Evolutionary conservation across 345 rosid genomes (phyloP).

Genomic region (Theobroma cacao): DNA sequence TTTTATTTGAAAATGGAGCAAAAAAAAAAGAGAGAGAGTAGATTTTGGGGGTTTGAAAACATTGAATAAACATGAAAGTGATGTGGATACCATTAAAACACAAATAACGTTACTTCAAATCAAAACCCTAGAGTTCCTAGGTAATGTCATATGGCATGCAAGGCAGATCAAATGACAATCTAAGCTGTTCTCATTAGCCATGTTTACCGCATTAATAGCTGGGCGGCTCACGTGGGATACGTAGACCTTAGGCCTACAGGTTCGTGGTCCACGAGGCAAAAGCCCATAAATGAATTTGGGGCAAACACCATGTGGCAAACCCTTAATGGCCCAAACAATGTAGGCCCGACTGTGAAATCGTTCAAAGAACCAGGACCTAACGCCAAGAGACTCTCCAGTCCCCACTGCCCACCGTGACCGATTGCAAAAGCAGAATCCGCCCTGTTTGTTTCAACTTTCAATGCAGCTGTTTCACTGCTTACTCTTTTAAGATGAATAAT

Average conservation of each 20-base stretch:
- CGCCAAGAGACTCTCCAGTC: background rate
- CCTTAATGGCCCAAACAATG: background rate
- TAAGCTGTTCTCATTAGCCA: background rate
- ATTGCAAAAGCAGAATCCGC: background rate
- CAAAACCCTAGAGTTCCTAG: too few relatives aligned
- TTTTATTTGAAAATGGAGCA: background rate
- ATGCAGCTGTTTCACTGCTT: background rate
- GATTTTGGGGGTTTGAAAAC: too few relatives aligned
- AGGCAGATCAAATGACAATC: background rate
- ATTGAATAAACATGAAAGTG: too few relatives aligned
- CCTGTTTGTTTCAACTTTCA: background rate
- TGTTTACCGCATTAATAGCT: background rate
- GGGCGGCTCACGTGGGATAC: background rate
- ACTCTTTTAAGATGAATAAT: background rate
- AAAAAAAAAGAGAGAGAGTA: too few relatives aligned
- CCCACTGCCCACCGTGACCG: background rate
- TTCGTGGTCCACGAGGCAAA: background rate
- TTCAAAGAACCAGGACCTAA: constrained; percentile 5
- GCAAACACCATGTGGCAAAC: background rate
- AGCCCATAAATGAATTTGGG: background rate
- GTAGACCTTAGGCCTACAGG: background rate
- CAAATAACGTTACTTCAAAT: too few relatives aligned
- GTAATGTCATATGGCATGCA: too few relatives aligned
- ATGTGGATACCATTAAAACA: too few relatives aligned
- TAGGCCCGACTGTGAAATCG: background rate